phyloP scores from a whole-genome alignment of 768 basidiomycete species.

The Neoboletus magnificus region DNA sequence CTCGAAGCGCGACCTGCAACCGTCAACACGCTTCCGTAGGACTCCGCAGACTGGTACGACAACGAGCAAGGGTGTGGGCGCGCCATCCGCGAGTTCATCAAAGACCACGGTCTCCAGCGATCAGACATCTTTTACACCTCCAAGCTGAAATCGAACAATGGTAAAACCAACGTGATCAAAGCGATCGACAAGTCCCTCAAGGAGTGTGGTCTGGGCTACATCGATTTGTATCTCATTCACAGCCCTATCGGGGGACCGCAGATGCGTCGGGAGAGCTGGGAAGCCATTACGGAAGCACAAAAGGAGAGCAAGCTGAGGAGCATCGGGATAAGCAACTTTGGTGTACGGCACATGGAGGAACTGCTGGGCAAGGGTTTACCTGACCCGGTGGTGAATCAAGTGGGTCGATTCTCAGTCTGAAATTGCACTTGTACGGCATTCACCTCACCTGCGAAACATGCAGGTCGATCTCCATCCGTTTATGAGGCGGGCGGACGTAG shows the following conservation, averaged over 20 bases:
- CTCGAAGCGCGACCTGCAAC: neutral
- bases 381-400: slow-evolving; percentile 61
- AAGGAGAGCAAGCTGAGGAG: neutral
- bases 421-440: neutral
- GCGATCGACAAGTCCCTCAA: slow-evolving; percentile 53
- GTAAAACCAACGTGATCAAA: slow-evolving; percentile 44
- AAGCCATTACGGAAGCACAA: slow-evolving; percentile 1
- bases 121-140: slow-evolving; percentile 66
- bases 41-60: slow-evolving; percentile 9
- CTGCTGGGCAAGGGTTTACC: slow-evolving; percentile 42
- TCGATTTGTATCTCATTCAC: slow-evolving; percentile 3
- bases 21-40: neutral
- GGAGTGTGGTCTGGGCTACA: slow-evolving; percentile 29
- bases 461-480: slow-evolving; percentile 65
- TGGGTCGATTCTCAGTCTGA: slow-evolving; percentile 21
- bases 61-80: slow-evolving; percentile 65
- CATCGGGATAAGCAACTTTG: slow-evolving; percentile 5
- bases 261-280: slow-evolving; percentile 5
- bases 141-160: slow-evolving; percentile 56
- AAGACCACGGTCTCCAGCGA: slow-evolving; percentile 36
- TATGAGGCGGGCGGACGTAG: slow-evolving; percentile 62
- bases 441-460: slow-evolving; percentile 6
- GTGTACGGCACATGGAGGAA: slow-evolving; percentile 50
- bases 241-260: slow-evolving; percentile 2
- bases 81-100: slow-evolving; percentile 57